phyloP scores from a whole-genome alignment of 441 rosid genomes.

The Populus trichocarpa region DNA sequence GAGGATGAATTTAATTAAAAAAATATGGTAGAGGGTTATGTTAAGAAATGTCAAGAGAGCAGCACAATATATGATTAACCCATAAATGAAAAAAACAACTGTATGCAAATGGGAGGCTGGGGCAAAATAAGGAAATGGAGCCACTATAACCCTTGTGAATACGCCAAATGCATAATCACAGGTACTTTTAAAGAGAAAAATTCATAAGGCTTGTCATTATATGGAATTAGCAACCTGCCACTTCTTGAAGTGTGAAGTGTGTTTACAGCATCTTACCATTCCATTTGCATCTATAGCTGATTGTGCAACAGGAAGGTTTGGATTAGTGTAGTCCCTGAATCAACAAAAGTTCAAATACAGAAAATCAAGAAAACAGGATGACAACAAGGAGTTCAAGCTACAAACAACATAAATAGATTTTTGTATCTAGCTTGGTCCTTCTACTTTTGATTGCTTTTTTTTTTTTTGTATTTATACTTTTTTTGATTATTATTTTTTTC shows the following conservation, averaged over 20 bases:
- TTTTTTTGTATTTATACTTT: no score
- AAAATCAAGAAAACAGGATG: slow-evolving; percentile 11
- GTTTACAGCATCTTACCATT: slow-evolving; percentile 48
- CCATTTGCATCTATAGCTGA: slow-evolving; percentile 92
- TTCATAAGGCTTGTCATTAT: not conserved
- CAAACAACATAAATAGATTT: not conserved
- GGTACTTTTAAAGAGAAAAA: not conserved
- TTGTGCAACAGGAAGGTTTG: slow-evolving; percentile 95
- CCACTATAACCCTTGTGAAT: not conserved
- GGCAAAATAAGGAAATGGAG: not conserved
- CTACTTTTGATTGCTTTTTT: no score
- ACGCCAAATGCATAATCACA: slow-evolving; percentile 5
- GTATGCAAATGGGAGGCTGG: not conserved
- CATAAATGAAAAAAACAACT: not conserved
- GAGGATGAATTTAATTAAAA: no score
- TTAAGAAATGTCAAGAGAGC: not conserved
- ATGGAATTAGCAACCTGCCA: not conserved
- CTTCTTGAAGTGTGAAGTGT: not conserved
- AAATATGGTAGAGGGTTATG: no score
- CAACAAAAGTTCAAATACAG: slow-evolving; percentile 14
- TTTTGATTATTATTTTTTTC: no score
- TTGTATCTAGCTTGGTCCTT: no score
- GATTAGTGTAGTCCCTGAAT: slow-evolving; percentile 92
- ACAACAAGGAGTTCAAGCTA: slow-evolving; percentile 1
- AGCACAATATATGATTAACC: not conserved